Evolutionary conservation across 345 rosid species (phyloP), one percentile per base, ranked within the genome.

Genomic region (Pistacia atlantica): DNA sequence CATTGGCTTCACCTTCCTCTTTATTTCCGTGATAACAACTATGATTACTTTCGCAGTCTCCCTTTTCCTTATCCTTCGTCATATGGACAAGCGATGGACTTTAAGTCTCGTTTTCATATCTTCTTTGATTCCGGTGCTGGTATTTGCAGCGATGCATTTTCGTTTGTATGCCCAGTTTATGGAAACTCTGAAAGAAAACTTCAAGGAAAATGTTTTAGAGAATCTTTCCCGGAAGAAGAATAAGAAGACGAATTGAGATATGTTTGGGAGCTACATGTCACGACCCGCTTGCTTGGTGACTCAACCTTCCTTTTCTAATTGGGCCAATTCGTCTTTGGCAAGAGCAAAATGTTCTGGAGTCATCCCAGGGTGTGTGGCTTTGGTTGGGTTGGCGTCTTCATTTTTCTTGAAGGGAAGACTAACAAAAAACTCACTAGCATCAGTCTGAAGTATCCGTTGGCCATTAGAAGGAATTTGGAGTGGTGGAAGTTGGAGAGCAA

Each of bases 1-100:
- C 4, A 1, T 75, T 18, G 86, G 82, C 37, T 81, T 84, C 78
- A 51, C 49, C 5, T 75, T 76, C 12, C 86, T 84, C 51, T 78
- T 80, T 74, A 22, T 80, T 49, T 71, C 84, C 0, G 71, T 78
- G 10, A 8, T 77, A 35, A 42, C 81, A 0, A 80, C 74, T 33
- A 83, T 83, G 81, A 28, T 73, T 1, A 55, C 83, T 2, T 83
- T 83, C 46, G 22, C 80, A 0, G 80, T 74, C 0, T 69, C 87
- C 45, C 49, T 84, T 49, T 17, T 84, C 14, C 87, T 81, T 35
- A 66, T 54, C 20, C 33, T 84, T 70, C 82, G 49, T 25, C 11
- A 9, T 12, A 14, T 70, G 63, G 1, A 37, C 10, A 31, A 35
- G 72, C 67, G 35, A 2, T 65, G 78, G 82, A 76, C 74, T 5